A percentile compares a stretch with the other conserved stretches of the same genome.
Conservation (phyloP, 805 yeast species). For the Metschnikowia anglica region DNA sequence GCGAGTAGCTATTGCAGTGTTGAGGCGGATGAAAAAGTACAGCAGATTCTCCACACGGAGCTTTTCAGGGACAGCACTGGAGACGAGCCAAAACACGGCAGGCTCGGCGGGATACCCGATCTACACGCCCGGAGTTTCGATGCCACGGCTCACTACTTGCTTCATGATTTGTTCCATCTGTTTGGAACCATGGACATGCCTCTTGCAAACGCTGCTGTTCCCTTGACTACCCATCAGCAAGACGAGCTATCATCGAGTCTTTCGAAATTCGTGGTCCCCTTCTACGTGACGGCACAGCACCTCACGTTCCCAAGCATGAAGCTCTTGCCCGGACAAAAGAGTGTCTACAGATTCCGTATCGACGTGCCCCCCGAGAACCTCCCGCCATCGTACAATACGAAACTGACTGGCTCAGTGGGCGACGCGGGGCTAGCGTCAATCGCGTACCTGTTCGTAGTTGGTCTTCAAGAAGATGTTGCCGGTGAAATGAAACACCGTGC, state of each 20-base stretch:
- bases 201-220: background rate
- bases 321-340: slow-evolving; percentile 21
- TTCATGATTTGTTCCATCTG: slow-evolving; percentile 37
- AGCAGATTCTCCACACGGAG: slow-evolving; percentile 24
- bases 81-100: slow-evolving; percentile 16
- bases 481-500: slow-evolving; percentile 22
- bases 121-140: slow-evolving; percentile 25
- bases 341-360: slow-evolving; percentile 26
- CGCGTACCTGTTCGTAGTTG: slow-evolving; percentile 37
- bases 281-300: slow-evolving; percentile 41
- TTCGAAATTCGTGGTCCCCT: slow-evolving; percentile 36
- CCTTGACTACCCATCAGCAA: slow-evolving; percentile 10
- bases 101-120: slow-evolving; percentile 39
- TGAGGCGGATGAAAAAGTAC: slow-evolving; percentile 26
- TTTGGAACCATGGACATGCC: slow-evolving; percentile 28
- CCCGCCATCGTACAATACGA: slow-evolving; percentile 43
- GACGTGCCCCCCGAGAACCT: slow-evolving; percentile 23
- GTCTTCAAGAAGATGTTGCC: slow-evolving; percentile 25
- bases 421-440: slow-evolving; percentile 42
- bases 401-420: slow-evolving; percentile 40
- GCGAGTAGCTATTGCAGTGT: slow-evolving; percentile 25
- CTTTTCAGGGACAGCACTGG: slow-evolving; percentile 21
- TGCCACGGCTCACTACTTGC: slow-evolving; percentile 22
- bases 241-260: slow-evolving; percentile 24
- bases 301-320: slow-evolving; percentile 36